Base-by-base conservation (phyloP, 495 filamentous ascomycete species). In the Xylaria palmicola region DNA sequence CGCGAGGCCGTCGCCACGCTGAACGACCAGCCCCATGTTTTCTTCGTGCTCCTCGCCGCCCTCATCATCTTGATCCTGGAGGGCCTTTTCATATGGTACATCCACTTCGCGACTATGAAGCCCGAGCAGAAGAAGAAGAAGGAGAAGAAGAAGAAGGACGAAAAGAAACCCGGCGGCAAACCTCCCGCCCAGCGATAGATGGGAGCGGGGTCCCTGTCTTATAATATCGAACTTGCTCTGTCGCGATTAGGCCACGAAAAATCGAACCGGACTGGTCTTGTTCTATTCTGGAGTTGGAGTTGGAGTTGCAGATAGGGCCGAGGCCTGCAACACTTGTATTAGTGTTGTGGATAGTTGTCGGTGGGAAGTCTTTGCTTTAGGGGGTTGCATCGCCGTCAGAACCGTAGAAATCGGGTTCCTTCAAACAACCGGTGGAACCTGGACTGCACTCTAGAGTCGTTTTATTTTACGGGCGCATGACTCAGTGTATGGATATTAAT, bases 11-110 rank as follows among this genome's bases (percentile, higher is more conserved):
- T 82, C 48, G 77, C 77, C 56, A 74, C 74, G n/a, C 71, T 82
- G 56, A 82, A 82, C 71, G 78, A 82, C 70, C 79, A 82, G 67
- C 79, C 79, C 36, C 72, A 75, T 62, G 68, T 81, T 39, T 81
- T 82, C 75, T 79, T 75, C 52, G 77, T 77, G 40, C 77, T 82
- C 60, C 52, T 82, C 51, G 64, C 80, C 67, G 75, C 77, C 51
- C 73, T 82, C 32, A 63, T 82, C 67, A 65, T 62, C 45, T 43
- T 79, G 55, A 75, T 75, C 68, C 70, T 75, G 6, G 70, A 80
- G 56, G 57, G 57, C 65, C 63, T 75, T 3, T 68, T 79, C 29
- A 62, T 79, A 48, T 82, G 78, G 75, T 80, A 74, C 73, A 80
- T 82, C 68, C 78, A 82, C 71, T 74, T 66, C 63, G 78, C 76